Evolutionary conservation across 495 filamentous ascomycete genomes (phyloP).

Genomic region (Podospora fimiseda): DNA sequence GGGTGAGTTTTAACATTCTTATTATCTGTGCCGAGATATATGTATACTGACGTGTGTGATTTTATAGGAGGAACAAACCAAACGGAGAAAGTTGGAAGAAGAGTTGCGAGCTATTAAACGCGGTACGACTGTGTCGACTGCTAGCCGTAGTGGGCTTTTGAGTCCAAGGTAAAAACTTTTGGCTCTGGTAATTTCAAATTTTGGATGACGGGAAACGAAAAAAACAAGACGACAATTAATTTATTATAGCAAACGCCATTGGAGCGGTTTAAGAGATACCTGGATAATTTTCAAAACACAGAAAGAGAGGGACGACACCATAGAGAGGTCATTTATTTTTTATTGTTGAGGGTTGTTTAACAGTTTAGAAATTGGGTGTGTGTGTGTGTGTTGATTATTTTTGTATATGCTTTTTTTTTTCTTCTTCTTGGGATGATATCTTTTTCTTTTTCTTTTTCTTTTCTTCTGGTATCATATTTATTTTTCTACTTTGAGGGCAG

Average conservation of each 20-base stretch:
- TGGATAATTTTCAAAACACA: too few species aligned
- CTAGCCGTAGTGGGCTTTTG: not conserved
- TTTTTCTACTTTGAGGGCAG: not conserved
- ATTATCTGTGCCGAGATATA: not conserved
- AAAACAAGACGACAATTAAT: too few species aligned
- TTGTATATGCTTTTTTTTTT: not conserved
- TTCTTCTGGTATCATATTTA: not conserved
- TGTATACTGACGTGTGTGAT: conserved; percentile 11
- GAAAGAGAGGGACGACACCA: too few species aligned
- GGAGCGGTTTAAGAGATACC: too few species aligned
- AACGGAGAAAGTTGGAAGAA: conserved; percentile 41
- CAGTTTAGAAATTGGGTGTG: too few species aligned
- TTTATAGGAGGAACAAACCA: conserved; percentile 43
- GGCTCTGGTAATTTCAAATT: too few species aligned
- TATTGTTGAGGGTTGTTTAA: too few species aligned
- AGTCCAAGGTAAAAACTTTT: conserved; percentile 2
- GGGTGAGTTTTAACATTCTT: conserved; percentile 27
- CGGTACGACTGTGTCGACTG: not conserved
- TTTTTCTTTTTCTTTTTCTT: not conserved
- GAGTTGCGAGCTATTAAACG: conserved; percentile 34
- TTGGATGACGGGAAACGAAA: too few species aligned
- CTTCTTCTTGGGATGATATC: not conserved
- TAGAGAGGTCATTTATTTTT: too few species aligned
- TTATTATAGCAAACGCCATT: too few species aligned
- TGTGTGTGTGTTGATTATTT: too few species aligned